phyloP scores from a whole-genome alignment of 805 yeast genomes.

The Saturnispora sanitii region DNA sequence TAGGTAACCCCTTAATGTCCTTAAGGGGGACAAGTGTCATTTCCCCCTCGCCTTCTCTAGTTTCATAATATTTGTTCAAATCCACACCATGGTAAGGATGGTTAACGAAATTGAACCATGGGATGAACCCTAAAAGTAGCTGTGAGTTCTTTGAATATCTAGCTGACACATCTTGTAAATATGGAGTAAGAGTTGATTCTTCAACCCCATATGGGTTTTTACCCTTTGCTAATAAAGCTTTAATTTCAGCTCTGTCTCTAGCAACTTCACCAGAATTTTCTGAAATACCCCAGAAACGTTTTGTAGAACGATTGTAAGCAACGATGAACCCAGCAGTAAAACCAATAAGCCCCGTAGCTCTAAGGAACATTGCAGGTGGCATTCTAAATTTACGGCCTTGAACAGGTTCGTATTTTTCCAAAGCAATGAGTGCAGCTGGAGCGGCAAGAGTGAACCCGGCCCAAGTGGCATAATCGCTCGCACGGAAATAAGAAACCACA shows the following conservation, averaged over 20 bases:
- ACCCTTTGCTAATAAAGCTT: slow-evolving; percentile 53
- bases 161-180: slow-evolving; percentile 65
- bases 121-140: slow-evolving; percentile 48
- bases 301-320: slow-evolving; percentile 57
- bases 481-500: slow-evolving; percentile 65
- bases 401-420: slow-evolving; percentile 40
- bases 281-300: slow-evolving; percentile 67
- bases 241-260: slow-evolving; percentile 66
- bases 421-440: slow-evolving; percentile 35
- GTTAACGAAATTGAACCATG: slow-evolving; percentile 73
- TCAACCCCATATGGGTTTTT: slow-evolving; percentile 54
- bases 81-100: slow-evolving; percentile 81
- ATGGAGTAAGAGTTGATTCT: slow-evolving; percentile 47
- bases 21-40: slow-evolving; percentile 41
- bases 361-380: slow-evolving; percentile 45
- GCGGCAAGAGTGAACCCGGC: slow-evolving; percentile 38
- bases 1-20: slow-evolving; percentile 31
- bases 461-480: slow-evolving; percentile 50
- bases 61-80: slow-evolving; percentile 47
- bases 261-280: slow-evolving; percentile 65
- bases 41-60: slow-evolving; percentile 52
- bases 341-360: slow-evolving; percentile 57
- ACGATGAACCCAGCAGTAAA: slow-evolving; percentile 62
- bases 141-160: slow-evolving; percentile 70
- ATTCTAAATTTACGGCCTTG: slow-evolving; percentile 36